phyloP scores from a whole-genome alignment of 1,284 basidiomycete genomes.

The Cryptococcus amylolentus region DNA sequence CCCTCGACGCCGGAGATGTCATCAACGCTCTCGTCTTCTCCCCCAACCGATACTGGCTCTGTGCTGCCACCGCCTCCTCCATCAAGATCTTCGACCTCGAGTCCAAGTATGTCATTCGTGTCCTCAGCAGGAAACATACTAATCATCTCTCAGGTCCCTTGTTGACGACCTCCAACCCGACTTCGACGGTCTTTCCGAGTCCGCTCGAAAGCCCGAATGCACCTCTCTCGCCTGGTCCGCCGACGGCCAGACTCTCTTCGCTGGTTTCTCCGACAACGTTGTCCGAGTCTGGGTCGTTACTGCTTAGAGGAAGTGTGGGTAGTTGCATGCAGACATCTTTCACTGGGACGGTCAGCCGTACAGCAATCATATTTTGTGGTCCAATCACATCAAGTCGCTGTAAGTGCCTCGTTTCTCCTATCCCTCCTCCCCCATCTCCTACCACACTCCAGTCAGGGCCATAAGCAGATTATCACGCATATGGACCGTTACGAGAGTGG shows the following conservation, averaged over 20 bases:
- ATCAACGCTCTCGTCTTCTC: conserved; percentile 99
- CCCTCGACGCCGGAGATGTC: conserved; percentile 95
- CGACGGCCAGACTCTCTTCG: conserved; percentile 95
- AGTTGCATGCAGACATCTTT: conserved; percentile 19
- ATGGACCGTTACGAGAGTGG: conserved; percentile 61
- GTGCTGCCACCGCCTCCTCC: conserved; percentile 94
- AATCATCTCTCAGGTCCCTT: conserved; percentile 66
- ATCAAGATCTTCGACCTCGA: conserved; percentile 99
- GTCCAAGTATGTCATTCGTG: conserved; percentile 73
- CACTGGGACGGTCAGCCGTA: conserved; percentile 6
- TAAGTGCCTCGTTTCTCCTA: conserved; percentile 4
- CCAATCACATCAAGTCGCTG: background rate
- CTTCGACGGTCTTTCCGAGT: conserved; percentile 72
- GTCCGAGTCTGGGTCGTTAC: conserved; percentile 90
- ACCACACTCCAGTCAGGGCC: conserved; percentile 57
- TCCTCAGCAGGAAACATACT: background rate
- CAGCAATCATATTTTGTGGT: conserved; percentile 2
- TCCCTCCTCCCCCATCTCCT: conserved; percentile 7
- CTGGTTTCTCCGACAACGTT: conserved; percentile 87
- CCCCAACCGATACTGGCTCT: conserved; percentile 99
- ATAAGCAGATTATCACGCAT: conserved; percentile 43
- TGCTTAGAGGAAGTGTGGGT: conserved; percentile 27
- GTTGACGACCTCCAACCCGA: conserved; percentile 93
- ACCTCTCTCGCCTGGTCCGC: conserved; percentile 98
- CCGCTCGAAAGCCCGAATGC: conserved; percentile 86